A percentile compares a stretch with the other conserved stretches of the same genome.
Conservation (phyloP, 257 asterid genomes). For the Nicotiana tabacum region DNA sequence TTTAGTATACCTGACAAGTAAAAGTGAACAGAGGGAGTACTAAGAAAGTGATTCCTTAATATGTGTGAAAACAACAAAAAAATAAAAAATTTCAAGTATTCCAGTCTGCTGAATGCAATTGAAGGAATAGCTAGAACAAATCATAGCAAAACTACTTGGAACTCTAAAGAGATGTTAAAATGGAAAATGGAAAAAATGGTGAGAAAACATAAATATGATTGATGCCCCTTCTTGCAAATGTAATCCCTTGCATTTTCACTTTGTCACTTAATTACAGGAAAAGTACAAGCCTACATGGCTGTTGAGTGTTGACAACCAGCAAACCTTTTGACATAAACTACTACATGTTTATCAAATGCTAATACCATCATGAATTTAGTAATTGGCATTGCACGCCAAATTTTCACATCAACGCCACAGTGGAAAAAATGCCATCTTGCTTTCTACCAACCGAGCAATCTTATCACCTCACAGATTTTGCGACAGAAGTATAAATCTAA, state of each 20-base stretch:
- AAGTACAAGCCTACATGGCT: not conserved
- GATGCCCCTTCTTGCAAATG: not conserved
- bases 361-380: not conserved
- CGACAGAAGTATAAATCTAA: not conserved
- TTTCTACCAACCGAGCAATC: not conserved
- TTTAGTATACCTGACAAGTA: too few species aligned
- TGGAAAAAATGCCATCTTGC: not conserved
- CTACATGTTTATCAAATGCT: not conserved
- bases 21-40: too few species aligned
- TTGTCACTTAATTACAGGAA: not conserved
- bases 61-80: too few species aligned
- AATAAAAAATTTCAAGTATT: not conserved
- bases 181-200: not conserved
- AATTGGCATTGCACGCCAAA: not conserved
- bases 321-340: not conserved
- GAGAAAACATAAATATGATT: not conserved
- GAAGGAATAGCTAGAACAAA: not conserved
- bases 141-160: not conserved
- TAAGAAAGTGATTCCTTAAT: too few species aligned
- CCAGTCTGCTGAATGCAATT: not conserved
- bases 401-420: slow-evolving; percentile 6
- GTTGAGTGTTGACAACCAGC: not conserved
- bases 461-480: not conserved
- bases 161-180: not conserved
- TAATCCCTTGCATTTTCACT: not conserved